Evolutionary conservation across 2,329 filamentous ascomycete species (phyloP).

Genomic region (Hypoxylon sp.): DNA sequence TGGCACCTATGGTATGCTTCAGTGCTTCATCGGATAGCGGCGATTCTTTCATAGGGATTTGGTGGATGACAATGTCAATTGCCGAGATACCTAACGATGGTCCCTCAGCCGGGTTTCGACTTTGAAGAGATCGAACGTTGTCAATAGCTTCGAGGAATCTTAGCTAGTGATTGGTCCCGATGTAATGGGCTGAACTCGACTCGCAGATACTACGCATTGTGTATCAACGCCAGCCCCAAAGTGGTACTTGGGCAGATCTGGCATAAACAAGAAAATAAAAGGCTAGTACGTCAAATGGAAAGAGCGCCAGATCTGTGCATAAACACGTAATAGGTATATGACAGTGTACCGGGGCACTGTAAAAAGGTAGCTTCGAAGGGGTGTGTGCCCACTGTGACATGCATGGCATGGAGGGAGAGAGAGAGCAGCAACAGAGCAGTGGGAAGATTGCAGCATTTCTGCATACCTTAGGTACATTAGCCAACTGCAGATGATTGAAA

Average conservation of each 20-base stretch:
- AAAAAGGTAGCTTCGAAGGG: conserved; percentile 1
- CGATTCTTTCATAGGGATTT: conserved; percentile 3
- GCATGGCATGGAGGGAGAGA: conserved; percentile 9
- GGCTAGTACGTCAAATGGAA: conserved; percentile 15
- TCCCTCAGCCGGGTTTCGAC: conserved; percentile 12
- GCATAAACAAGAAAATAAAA: conserved; percentile 16
- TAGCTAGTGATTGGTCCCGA: conserved; percentile 40
- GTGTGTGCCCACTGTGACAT: conserved; percentile 7
- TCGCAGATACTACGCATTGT: conserved; percentile 34
- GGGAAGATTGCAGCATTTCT: conserved; percentile 25
- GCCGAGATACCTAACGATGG: conserved; percentile 13
- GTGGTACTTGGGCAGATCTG: conserved; percentile 31
- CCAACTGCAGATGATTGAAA: conserved; percentile 29
- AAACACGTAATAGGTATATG: conserved; percentile 19
- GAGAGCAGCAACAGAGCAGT: conserved; percentile 16
- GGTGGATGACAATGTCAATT: conserved; percentile 13
- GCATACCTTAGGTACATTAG: conserved; percentile 28
- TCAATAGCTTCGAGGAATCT: conserved; percentile 24
- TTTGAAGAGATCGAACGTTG: conserved; percentile 28
- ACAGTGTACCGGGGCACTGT: conserved; percentile 17
- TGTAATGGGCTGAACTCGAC: conserved; percentile 33
- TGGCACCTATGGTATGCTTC: background rate
- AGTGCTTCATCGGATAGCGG: conserved; percentile 6
- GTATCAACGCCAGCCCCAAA: conserved; percentile 32
- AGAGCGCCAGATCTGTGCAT: conserved; percentile 17